phyloP scores from a whole-genome alignment of 768 basidiomycete genomes.

The Phanerodontia chrysosporium region DNA sequence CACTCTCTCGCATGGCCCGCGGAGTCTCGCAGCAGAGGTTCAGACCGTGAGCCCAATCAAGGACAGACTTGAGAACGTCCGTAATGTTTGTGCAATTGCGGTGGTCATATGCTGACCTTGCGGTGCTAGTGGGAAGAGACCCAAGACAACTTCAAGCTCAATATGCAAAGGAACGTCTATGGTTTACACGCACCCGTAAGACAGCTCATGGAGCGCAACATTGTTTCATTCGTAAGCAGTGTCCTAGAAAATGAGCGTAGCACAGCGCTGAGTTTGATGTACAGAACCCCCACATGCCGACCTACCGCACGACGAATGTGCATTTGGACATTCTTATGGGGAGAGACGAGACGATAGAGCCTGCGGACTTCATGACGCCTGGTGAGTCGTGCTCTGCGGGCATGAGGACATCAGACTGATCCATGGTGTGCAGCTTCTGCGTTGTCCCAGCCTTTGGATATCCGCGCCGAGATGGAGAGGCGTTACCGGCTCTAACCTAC shows the following conservation, averaged over 20 bases:
- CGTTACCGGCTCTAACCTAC: constrained; percentile 33
- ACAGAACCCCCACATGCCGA: constrained; percentile 67
- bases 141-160: constrained; percentile 83
- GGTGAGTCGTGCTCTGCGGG: constrained; percentile 41
- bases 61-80: constrained; percentile 74
- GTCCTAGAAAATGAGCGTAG: background rate
- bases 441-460: constrained; percentile 31
- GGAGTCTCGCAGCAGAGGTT: constrained; percentile 73
- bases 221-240: constrained; percentile 71
- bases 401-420: background rate
- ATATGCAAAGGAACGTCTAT: constrained; percentile 75
- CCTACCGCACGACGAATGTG: constrained; percentile 66
- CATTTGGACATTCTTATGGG: constrained; percentile 93
- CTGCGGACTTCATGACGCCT: constrained; percentile 69
- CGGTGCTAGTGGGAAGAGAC: constrained; percentile 98
- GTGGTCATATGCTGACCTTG: no score
- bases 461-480: constrained; percentile 48
- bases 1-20: constrained; percentile 78
- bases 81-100: no score
- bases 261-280: constrained; percentile 1
- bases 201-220: constrained; percentile 89
- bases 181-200: constrained; percentile 90
- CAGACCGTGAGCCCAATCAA: constrained; percentile 59
- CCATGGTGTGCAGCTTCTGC: constrained; percentile 14
- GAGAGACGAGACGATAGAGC: constrained; percentile 78